Evolutionary conservation across 116 monocot genomes (phyloP).

Genomic region (Phalaenopsis hybrid): DNA sequence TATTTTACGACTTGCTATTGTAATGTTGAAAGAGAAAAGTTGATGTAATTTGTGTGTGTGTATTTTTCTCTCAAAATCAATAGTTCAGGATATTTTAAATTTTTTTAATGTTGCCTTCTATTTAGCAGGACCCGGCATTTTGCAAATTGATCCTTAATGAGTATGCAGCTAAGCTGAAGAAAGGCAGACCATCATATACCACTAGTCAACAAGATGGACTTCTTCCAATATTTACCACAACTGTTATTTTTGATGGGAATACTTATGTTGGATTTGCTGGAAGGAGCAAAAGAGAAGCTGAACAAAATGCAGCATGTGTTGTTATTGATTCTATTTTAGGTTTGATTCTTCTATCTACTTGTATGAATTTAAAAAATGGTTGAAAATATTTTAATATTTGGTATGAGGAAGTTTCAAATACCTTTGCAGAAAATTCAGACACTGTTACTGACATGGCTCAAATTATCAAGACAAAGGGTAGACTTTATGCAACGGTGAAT

Average conservation of each 20-base stretch:
- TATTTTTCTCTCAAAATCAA: not conserved
- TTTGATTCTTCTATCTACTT: slow-evolving; percentile 12
- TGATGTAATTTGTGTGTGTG: not conserved
- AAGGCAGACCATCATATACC: slow-evolving; percentile 25
- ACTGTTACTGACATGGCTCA: slow-evolving; percentile 29
- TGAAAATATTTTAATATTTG: not conserved
- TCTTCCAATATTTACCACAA: slow-evolving; percentile 28
- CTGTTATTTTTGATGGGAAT: slow-evolving; percentile 36
- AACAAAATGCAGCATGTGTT: slow-evolving; percentile 46
- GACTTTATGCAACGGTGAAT: slow-evolving; percentile 11
- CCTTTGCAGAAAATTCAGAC: slow-evolving; percentile 29
- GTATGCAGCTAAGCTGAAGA: slow-evolving; percentile 33
- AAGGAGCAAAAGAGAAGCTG: slow-evolving; percentile 54
- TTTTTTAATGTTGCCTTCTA: not conserved
- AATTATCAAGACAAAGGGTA: slow-evolving; percentile 43
- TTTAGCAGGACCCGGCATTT: slow-evolving; percentile 29
- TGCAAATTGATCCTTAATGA: slow-evolving; percentile 61
- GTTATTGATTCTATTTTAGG: slow-evolving; percentile 55
- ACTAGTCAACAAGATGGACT: slow-evolving; percentile 13
- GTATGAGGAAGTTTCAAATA: not conserved
- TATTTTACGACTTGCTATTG: not conserved
- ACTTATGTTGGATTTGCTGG: slow-evolving; percentile 27
- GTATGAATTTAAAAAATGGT: not conserved
- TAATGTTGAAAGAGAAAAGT: not conserved
- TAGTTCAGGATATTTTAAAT: not conserved